Conservation (phyloP, 1,139 yeast species). For the Meyerozyma carpophila region DNA sequence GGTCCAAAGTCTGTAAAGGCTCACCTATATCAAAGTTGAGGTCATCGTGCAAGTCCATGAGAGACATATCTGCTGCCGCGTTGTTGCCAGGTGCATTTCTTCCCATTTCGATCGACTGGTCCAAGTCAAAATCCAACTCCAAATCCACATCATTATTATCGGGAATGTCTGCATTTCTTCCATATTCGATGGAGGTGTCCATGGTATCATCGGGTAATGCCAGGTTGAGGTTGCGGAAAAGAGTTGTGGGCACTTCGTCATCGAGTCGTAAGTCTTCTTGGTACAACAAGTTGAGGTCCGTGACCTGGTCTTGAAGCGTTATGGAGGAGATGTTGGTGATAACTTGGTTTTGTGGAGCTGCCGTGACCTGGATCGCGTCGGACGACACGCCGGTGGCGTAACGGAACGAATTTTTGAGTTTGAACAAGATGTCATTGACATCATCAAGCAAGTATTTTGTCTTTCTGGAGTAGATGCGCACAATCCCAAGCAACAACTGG, state of each 20-base stretch:
- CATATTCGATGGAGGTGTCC: constrained; percentile 48
- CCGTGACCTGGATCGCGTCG: constrained; percentile 31
- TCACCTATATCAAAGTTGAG: constrained; percentile 11
- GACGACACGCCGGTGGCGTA: constrained; percentile 28
- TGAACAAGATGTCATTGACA: constrained; percentile 70
- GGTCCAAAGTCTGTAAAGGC: constrained; percentile 28
- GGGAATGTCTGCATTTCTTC: constrained; percentile 32
- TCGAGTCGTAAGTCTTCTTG: constrained; percentile 62
- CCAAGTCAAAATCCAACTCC: constrained; percentile 37
- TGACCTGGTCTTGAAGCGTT: constrained; percentile 70
- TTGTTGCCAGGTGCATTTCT: constrained; percentile 28
- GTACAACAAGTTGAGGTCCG: constrained; percentile 67
- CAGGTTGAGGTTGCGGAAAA: constrained; percentile 2
- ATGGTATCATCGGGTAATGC: constrained; percentile 1
- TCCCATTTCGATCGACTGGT: constrained; percentile 44
- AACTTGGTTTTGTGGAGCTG: constrained; percentile 33
- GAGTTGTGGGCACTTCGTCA: constrained; percentile 18
- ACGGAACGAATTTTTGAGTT: constrained; percentile 68
- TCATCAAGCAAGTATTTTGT: constrained; percentile 83
- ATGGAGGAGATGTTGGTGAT: constrained; percentile 51
- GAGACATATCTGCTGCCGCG: constrained; percentile 26
- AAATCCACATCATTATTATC: constrained; percentile 24
- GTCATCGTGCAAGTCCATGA: constrained; percentile 11
- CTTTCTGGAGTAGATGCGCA: constrained; percentile 80
- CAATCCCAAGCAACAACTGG: constrained; percentile 83